phyloP scores from a whole-genome alignment of 179 eudicot genomes.

The Spergularia azorica region DNA sequence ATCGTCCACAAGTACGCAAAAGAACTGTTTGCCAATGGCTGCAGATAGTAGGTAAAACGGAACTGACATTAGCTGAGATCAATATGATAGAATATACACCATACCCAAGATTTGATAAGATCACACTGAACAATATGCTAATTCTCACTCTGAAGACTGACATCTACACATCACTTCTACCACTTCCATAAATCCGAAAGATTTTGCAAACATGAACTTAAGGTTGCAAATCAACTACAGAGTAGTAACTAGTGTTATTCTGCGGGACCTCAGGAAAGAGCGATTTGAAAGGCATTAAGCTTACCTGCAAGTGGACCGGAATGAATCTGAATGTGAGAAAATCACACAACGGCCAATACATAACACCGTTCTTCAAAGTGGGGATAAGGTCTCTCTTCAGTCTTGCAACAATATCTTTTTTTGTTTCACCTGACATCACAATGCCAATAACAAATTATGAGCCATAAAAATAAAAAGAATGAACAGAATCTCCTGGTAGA shows the following conservation, averaged over 20 bases:
- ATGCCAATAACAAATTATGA: background rate
- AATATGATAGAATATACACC: background rate
- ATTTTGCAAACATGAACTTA: background rate
- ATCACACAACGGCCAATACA: constrained; percentile 92
- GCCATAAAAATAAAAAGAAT: background rate
- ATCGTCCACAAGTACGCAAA: constrained; percentile 82
- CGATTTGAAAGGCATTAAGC: background rate
- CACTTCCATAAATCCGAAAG: no score
- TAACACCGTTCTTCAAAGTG: constrained; percentile 62
- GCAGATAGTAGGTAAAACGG: constrained; percentile 13
- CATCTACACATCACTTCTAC: background rate
- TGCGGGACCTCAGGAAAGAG: background rate
- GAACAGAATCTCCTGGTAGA: background rate
- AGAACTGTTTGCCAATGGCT: constrained; percentile 78
- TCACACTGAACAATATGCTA: background rate
- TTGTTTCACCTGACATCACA: constrained; percentile 60
- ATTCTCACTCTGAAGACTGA: background rate
- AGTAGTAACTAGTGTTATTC: background rate
- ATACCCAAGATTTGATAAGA: background rate
- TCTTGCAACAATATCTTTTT: constrained; percentile 57
- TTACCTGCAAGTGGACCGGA: constrained; percentile 87
- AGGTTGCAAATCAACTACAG: background rate
- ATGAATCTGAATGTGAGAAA: constrained; percentile 77
- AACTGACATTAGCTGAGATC: background rate
- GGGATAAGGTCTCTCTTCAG: constrained; percentile 81